phyloP scores from a whole-genome alignment of 495 filamentous ascomycete species.

The Penicillium canariense region DNA sequence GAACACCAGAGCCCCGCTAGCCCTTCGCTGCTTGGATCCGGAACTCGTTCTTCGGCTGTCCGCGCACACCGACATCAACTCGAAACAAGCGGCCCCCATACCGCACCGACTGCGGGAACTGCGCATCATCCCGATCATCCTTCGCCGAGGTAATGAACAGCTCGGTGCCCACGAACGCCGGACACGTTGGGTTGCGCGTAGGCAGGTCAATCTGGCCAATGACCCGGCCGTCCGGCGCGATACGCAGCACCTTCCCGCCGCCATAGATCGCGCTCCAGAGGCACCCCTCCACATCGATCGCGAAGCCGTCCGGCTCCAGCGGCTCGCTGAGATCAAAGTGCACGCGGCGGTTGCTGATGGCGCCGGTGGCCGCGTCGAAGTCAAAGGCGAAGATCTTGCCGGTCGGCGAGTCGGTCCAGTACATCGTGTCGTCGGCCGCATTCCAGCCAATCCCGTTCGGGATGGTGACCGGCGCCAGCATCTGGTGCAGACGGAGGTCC shows the following conservation, averaged over 20 bases:
- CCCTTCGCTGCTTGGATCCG: constrained; percentile 24
- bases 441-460: constrained; percentile 84
- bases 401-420: constrained; percentile 77
- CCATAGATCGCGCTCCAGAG: constrained; percentile 80
- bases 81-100: constrained; percentile 64
- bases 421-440: constrained; percentile 70
- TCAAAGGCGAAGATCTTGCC: constrained; percentile 71
- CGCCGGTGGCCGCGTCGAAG: constrained; percentile 62
- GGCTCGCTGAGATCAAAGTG: constrained; percentile 37
- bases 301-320: constrained; percentile 71
- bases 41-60: constrained; percentile 57
- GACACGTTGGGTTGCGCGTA: constrained; percentile 69
- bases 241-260: constrained; percentile 63
- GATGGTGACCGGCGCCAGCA: constrained; percentile 67
- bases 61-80: constrained; percentile 65
- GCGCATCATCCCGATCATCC: constrained; percentile 52
- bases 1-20: too few relatives aligned
- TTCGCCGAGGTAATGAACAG: constrained; percentile 73
- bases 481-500: constrained; percentile 56
- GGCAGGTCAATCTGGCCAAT: constrained; percentile 65
- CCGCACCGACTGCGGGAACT: constrained; percentile 54
- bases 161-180: constrained; percentile 69
- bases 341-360: constrained; percentile 62
- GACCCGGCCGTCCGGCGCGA: constrained; percentile 61
- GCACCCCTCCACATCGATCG: constrained; percentile 68